Evolutionary conservation across 176 grass and related monocot species (phyloP), one percentile per base, ranked within the genome.

Genomic region (Musa troglodytarum): DNA sequence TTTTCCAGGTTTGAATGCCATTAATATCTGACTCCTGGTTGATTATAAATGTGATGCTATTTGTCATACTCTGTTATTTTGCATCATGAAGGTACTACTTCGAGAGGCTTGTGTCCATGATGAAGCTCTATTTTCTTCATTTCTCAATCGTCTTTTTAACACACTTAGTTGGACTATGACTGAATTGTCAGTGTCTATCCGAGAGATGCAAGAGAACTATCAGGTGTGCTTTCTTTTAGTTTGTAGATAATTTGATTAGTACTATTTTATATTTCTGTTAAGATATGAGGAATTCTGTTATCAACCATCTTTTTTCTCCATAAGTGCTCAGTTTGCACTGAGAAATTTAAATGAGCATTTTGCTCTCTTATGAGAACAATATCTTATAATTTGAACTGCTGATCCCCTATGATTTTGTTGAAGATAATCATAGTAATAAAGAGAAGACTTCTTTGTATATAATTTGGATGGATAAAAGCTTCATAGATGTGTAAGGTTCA

Each of bases 121-220:
- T 81, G 75, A 91, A 81, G 83, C 80, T 82, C 77, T 96, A 49
- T 96, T 91, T 68, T 85, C 80, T 59, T 86, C 88, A 74, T 96
- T 91, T 58, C 88, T 96, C 34, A 91, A 91, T 76, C 79, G 88
- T 68, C 88, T 96, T 84, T 96, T 96, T 69, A 96, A 96, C 77
- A 96, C 83, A 51, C 83, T 91, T 34, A 96, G 92, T 75, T 96
- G 92, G 92, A 86, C 88, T 11, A 96, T 96, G 92, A 96, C 92
- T 1, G 92, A 96, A 72, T 96, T 91, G 58, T 96, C 86, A 52
- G 88, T 96, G 79, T 91, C 92, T 71, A 96, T 96, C 66, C 83
- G 88, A 59, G 92, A 96, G 86, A 91, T 96, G 92, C 92, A 96
- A 84, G 92, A 96, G 83, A 96, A 91, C 69, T 63, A 85, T 79